Evolutionary conservation across 768 basidiomycete genomes (phyloP).

Genomic region (Lanmaoa rubissima): DNA sequence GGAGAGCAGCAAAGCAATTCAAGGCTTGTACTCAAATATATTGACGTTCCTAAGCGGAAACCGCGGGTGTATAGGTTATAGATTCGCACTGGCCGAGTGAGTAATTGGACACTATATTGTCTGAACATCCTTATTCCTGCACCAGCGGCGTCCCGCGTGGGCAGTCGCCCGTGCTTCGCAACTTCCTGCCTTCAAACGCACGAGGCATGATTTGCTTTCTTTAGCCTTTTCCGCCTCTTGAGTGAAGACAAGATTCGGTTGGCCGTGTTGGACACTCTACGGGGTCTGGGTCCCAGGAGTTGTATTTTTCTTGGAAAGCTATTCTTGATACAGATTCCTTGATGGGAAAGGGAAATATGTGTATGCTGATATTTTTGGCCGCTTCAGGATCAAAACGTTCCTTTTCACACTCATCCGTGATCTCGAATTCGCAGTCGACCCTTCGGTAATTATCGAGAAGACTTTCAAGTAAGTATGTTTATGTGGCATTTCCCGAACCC

Average conservation of each 20-base stretch:
- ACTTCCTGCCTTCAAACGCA: conserved; percentile 11
- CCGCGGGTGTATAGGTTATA: conserved; percentile 60
- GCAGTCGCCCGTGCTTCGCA: conserved; percentile 6
- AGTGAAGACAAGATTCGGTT: conserved; percentile 4
- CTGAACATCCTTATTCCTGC: conserved; percentile 10
- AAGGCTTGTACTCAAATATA: conserved; percentile 52
- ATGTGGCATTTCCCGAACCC: conserved; percentile 17
- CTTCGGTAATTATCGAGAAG: conserved; percentile 57
- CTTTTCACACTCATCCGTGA: conserved; percentile 57
- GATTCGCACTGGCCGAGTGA: conserved; percentile 60
- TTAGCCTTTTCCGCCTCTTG: conserved; percentile 18
- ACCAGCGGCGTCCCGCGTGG: conserved; percentile 2
- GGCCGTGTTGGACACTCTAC: not conserved
- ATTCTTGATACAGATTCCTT: conserved; percentile 1
- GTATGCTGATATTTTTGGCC: conserved; percentile 20
- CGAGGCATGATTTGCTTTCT: conserved; percentile 20
- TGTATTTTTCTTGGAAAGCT: conserved; percentile 1
- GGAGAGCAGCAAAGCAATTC: conserved; percentile 37
- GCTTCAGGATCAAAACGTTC: conserved; percentile 58
- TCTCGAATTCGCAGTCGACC: conserved; percentile 52
- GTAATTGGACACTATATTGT: conserved; percentile 23
- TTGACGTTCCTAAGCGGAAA: conserved; percentile 59
- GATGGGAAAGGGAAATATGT: not conserved
- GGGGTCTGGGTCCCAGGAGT: not conserved
- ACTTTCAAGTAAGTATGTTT: conserved; percentile 51